Percentiles rank a stretch among this genome's conserved stretches.
phyloP scores from a whole-genome alignment of 169 alveolate genomes.

The Cyclospora cayetanensis region DNA sequence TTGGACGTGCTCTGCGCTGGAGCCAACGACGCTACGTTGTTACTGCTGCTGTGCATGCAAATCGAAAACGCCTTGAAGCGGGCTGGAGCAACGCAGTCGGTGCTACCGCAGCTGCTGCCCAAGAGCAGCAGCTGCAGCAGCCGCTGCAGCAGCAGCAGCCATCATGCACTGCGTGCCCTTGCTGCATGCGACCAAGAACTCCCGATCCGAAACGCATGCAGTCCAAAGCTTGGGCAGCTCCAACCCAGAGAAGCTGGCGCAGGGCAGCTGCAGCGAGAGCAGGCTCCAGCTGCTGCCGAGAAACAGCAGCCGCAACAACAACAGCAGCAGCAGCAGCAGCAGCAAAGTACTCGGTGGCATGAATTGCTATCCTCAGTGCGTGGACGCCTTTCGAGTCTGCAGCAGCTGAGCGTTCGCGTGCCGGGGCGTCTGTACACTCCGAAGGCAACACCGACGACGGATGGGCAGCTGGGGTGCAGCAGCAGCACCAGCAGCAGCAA shows the following conservation, averaged over 20 bases:
- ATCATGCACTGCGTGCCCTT: too few relatives aligned
- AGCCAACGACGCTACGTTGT: constrained; percentile 8
- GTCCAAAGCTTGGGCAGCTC: too few relatives aligned
- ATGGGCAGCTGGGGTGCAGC: neutral
- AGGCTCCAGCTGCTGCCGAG: too few relatives aligned
- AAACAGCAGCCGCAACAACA: neutral
- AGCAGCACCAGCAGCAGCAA: neutral
- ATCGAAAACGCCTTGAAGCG: neutral
- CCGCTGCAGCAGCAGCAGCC: neutral
- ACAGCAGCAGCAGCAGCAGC: constrained; percentile 21
- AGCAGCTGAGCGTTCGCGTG: neutral
- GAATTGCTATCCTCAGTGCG: neutral
- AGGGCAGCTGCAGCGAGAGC: too few relatives aligned
- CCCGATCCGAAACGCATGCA: too few relatives aligned
- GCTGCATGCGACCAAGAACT: too few relatives aligned
- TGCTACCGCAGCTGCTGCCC: neutral
- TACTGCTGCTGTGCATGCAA: constrained; percentile 40
- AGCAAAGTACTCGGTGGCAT: neutral
- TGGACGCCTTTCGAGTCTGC: neutral
- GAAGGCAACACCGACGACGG: neutral
- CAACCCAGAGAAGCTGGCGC: too few relatives aligned
- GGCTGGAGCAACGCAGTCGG: neutral
- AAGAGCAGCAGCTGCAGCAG: neutral
- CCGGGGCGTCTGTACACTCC: constrained; percentile 25
- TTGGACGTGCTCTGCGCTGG: neutral